These are phyloP conservation scores for Dissophora globulifera DNA, from an alignment of 192 early-diverging fungal genomes.

Conservation along the genomic window DNA sequence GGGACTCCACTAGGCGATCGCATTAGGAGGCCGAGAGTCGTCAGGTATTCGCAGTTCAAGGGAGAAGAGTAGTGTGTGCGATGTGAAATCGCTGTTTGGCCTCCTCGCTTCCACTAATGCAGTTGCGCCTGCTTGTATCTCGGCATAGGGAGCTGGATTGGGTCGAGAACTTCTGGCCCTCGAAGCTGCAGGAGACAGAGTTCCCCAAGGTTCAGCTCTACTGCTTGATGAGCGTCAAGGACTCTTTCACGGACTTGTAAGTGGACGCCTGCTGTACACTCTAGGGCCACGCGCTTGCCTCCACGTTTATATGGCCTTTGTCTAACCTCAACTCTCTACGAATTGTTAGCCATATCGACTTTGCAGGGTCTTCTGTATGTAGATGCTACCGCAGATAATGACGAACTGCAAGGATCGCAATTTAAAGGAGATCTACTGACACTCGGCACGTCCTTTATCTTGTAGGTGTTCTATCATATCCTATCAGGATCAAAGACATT, in stretches of 20 bases:
- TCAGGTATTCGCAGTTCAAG: too few species aligned
- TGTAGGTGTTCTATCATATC: constrained; percentile 95
- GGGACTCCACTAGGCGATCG: constrained; percentile 71
- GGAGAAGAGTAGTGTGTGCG: too few species aligned
- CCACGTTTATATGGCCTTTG: too few species aligned
- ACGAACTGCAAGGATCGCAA: background rate
- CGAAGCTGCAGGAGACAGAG: constrained; percentile 66
- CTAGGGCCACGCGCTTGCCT: too few species aligned
- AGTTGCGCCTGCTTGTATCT: too few species aligned
- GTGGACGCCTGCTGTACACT: constrained; percentile 13
- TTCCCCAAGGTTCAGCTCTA: constrained; percentile 91
- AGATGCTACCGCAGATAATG: background rate
- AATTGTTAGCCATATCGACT: constrained; percentile 75
- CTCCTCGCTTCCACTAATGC: too few species aligned
- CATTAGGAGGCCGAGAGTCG: constrained; percentile 81
- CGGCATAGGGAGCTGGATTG: constrained; percentile 87
- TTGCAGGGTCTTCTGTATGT: constrained; percentile 53
- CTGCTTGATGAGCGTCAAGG: constrained; percentile 93
- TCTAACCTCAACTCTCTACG: too few species aligned
- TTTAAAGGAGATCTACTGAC: too few species aligned
- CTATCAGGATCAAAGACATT: constrained; percentile 87
- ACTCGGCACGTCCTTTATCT: too few species aligned
- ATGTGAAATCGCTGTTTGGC: too few species aligned
- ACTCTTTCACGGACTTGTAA: constrained; percentile 91
- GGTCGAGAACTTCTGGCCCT: constrained; percentile 90